Base-by-base conservation (phyloP, 306 rosid genomes). In the Comarum palustre region DNA sequence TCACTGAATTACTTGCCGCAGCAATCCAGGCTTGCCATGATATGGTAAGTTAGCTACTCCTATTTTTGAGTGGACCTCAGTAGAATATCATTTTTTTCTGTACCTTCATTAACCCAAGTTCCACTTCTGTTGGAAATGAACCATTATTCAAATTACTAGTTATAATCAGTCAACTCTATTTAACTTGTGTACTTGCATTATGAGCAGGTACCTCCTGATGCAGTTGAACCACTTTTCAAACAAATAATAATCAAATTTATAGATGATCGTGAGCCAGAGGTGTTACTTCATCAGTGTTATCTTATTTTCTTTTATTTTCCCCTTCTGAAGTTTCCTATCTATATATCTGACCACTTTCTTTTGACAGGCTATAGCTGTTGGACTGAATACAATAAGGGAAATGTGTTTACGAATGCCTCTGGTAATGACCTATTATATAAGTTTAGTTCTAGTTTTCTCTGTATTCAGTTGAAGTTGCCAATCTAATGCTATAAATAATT, bases 1-100 rank as follows among this genome's bases (percentile, higher is more conserved):
- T 93, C 51, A 90, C 93, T 29, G 84, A 67, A 81, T 87, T 90
- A 83, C 89, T 93, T 77, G 97, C 98, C 36, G 88, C 97, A 61
- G 92, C 83, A 75, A 92, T 91, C 77, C 97, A 90, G 81, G 85
- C 98, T 29, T 90, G 98, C 85, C 98, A 93, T 82, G 97, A 93
- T 75, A 84, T 87, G 98, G 98, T 93, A 45, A 46, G 66, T 25
- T 57, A 52, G 66, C 62, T 78, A 61, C 71, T 11, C 61, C 58
- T 32, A 50, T 76, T 36, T n/a, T 65, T 52, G 43, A 19, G 75
- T 76, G 51, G 58, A 59, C 20, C 59, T 73, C 39, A 15, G 19
- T 81, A 12, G 67, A 65, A 76, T 5, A 52, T 51, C 45, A n/a
- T 43, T 16, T 66, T 8, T 5, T 6, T 54, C 60, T 34, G 13